phyloP scores from a whole-genome alignment of 306 rosid genomes.

The Sesbania bispinosa region DNA sequence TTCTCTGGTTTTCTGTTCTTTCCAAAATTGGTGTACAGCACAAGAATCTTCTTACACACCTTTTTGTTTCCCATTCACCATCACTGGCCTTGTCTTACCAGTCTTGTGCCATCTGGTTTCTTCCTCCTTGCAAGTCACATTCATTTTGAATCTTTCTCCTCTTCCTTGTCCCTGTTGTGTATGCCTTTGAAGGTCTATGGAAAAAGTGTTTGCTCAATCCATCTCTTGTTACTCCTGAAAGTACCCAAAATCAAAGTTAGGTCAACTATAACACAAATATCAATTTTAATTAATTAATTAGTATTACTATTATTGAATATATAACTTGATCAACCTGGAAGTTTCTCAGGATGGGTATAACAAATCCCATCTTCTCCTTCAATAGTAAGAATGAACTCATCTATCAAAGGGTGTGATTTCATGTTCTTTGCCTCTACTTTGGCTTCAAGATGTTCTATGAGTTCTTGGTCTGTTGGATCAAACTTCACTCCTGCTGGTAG shows the following conservation, averaged over 20 bases:
- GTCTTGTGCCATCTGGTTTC: conserved; percentile 99
- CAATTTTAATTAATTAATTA: no score
- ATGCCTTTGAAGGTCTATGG: conserved; percentile 96
- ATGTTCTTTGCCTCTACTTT: conserved; percentile 76
- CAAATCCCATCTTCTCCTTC: conserved; percentile 99
- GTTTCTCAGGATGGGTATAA: conserved; percentile 99
- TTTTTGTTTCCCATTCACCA: conserved; percentile 82
- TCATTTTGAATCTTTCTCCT: conserved; percentile 89
- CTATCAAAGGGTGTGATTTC: conserved; percentile 96
- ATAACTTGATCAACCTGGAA: conserved; percentile 58
- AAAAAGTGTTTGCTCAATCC: conserved; percentile 94
- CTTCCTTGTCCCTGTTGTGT: conserved; percentile 98
- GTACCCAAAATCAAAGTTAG: conserved; percentile 46
- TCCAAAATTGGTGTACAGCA: conserved; percentile 89
- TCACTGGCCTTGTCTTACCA: conserved; percentile 88
- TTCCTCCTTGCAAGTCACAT: conserved; percentile 61
- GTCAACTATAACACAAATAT: conserved; percentile 33
- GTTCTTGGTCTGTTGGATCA: conserved; percentile 99
- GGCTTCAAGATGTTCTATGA: conserved; percentile 96
- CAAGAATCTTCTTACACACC: conserved; percentile 97
- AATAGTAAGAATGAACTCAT: conserved; percentile 94
- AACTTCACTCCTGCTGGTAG: conserved; percentile 98
- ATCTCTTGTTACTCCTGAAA: conserved; percentile 82
- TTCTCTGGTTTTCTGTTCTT: conserved; percentile 92
- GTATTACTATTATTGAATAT: no score